These are phyloP conservation scores for Paramecium biaurelia DNA, from an alignment of 73 alveolate species.

Conservation along the genomic window DNA sequence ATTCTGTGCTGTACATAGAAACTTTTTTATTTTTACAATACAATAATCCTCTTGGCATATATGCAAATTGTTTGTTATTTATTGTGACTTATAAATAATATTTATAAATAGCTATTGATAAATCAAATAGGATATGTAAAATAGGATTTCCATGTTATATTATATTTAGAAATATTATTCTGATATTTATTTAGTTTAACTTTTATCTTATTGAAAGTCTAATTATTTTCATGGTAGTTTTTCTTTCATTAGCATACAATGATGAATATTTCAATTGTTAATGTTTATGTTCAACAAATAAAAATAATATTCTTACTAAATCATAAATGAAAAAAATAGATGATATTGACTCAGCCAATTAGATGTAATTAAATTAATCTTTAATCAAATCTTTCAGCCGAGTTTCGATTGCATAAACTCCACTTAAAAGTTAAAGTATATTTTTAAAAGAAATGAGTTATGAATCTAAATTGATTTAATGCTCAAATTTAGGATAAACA, in stretches of 20 bases:
- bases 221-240: neutral
- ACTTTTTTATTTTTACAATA: neutral
- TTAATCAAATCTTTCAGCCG: neutral
- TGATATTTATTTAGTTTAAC: neutral
- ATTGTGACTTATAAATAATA: neutral
- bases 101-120: neutral
- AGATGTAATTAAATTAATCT: neutral
- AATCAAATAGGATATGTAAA: neutral
- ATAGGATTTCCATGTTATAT: neutral
- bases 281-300: neutral
- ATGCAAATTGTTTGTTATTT: neutral
- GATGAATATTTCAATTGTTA: neutral
- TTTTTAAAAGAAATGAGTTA: neutral
- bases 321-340: neutral
- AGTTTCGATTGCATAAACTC: neutral
- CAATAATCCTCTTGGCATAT: neutral
- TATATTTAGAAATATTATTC: neutral
- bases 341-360: neutral
- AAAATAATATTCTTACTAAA: neutral
- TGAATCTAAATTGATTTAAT: neutral
- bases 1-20: neutral
- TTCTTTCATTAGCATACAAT: neutral
- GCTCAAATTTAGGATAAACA: neutral
- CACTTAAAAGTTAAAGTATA: neutral
- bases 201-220: neutral